A percentile compares a stretch with the other conserved stretches of the same genome.
phyloP scores from a whole-genome alignment of 2,329 filamentous ascomycete species.

The Arthrobotrys sphaeroides region DNA sequence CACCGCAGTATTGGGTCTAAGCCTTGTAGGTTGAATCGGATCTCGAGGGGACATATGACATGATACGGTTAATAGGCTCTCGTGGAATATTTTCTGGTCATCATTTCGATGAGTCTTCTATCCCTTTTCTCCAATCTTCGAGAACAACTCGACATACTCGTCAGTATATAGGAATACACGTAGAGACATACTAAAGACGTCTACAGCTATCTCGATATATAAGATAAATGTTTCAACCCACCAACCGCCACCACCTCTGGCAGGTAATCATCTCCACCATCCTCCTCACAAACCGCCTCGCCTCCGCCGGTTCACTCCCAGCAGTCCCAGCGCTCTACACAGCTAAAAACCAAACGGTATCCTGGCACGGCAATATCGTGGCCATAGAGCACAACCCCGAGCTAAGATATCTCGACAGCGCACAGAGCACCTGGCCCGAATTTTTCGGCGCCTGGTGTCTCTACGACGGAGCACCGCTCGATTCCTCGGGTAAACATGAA shows the following conservation, averaged over 20 bases:
- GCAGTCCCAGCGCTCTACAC: not conserved
- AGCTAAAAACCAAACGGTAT: not conserved
- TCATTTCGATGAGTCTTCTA: no score
- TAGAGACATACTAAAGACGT: no score
- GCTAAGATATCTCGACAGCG: not conserved
- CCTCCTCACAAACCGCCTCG: not conserved
- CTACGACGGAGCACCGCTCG: not conserved
- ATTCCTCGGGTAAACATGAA: not conserved
- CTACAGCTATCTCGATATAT: no score
- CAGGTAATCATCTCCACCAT: not conserved
- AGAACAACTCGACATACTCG: no score
- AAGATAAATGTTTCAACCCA: not conserved
- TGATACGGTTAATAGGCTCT: no score
- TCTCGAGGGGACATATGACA: no score
- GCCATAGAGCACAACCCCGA: conserved; percentile 22
- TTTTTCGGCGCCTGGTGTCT: conserved; percentile 25
- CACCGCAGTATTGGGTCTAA: no score
- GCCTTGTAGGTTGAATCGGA: no score
- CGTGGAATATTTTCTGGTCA: no score
- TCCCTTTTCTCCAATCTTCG: no score
- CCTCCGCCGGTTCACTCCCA: not conserved
- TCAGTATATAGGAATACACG: no score
- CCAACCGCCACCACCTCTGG: not conserved
- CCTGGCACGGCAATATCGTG: conserved; percentile 30
- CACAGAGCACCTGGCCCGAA: not conserved